Conservation (phyloP, 805 yeast species). For the Kuraishia hungarica region DNA sequence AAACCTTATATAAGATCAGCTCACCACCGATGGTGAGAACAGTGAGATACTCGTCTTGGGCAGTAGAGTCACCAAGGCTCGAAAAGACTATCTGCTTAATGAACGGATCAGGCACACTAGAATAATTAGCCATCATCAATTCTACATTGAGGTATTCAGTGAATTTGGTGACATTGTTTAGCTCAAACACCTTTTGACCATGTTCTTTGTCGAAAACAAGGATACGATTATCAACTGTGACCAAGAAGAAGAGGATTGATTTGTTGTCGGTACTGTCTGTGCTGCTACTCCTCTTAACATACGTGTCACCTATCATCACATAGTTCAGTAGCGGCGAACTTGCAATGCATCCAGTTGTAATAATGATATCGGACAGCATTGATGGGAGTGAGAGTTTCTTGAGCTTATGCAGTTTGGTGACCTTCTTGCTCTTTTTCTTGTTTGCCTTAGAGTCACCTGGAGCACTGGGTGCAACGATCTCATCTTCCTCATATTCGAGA, state of each 20-base stretch:
- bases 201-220: constrained; percentile 53
- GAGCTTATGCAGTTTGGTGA: constrained; percentile 9
- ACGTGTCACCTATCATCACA: constrained; percentile 22
- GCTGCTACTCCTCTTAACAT: constrained; percentile 14
- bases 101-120: constrained; percentile 60
- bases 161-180: constrained; percentile 38
- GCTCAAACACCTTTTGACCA: constrained; percentile 43
- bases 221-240: constrained; percentile 70
- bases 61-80: constrained; percentile 50
- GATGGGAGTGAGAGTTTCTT: constrained; percentile 24
- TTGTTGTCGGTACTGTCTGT: constrained; percentile 18
- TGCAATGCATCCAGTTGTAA: constrained; percentile 58
- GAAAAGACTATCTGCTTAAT: constrained; percentile 58
- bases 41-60: constrained; percentile 55
- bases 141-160: constrained; percentile 33
- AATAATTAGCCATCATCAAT: constrained; percentile 37
- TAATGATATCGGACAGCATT: constrained; percentile 21
- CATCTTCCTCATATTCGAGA: constrained; percentile 26
- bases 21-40: constrained; percentile 80
- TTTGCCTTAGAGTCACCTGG: constrained; percentile 1
- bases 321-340: constrained; percentile 38
- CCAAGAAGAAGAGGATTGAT: constrained; percentile 48
- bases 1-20: constrained; percentile 55
- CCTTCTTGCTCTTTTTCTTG: constrained; percentile 2
- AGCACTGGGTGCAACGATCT: constrained; percentile 2